Conservation (phyloP, 345 rosid species). For the Hibiscus tridactylites region DNA sequence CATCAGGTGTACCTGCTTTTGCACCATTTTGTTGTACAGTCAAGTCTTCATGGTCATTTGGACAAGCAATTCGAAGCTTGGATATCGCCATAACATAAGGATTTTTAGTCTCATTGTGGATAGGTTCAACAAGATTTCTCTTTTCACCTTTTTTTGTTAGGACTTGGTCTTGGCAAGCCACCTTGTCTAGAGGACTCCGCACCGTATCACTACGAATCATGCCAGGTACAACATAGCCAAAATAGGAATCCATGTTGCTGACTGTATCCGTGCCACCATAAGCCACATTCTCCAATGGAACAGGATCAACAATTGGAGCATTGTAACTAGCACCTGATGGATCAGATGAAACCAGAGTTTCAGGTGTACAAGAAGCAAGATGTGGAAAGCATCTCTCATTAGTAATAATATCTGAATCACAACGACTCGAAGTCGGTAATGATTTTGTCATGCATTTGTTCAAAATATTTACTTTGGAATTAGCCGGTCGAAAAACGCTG, state of each 20-base stretch:
- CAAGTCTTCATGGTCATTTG: conserved; percentile 10
- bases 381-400: conserved; percentile 5
- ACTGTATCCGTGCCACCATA: conserved; percentile 1
- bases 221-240: background rate
- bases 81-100: background rate
- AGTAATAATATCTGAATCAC: conserved; percentile 14
- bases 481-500: background rate
- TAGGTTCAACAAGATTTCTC: background rate
- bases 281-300: conserved; percentile 1
- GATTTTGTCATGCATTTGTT: background rate
- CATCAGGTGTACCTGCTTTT: conserved; percentile 13
- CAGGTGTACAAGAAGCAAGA: conserved; percentile 6
- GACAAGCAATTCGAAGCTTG: conserved; percentile 13
- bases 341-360: conserved; percentile 4
- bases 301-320: conserved; percentile 5
- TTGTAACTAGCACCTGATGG: conserved; percentile 9
- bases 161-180: conserved; percentile 7
- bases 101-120: conserved; percentile 1
- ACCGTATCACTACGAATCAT: background rate
- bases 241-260: background rate
- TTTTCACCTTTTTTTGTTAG: conserved; percentile 6
- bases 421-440: background rate
- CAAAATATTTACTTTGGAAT: background rate
- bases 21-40: conserved; percentile 16
- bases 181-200: background rate